These are phyloP conservation scores for Fusarium lyarnte DNA, from an alignment of 2,329 filamentous ascomycete species.

Conservation along the genomic window DNA sequence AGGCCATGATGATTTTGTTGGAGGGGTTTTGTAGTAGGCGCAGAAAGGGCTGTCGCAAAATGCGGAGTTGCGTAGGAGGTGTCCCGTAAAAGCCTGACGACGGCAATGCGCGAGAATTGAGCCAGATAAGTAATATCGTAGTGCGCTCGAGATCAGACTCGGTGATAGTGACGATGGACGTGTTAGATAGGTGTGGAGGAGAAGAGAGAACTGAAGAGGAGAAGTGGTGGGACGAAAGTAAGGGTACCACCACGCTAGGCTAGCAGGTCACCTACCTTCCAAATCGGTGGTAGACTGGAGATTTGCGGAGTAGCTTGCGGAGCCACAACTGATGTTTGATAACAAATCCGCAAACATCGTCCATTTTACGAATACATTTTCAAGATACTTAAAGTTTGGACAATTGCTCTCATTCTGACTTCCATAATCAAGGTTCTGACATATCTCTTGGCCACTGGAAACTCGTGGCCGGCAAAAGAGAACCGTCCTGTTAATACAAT, in stretches of 20 bases:
- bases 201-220: conserved; percentile 18
- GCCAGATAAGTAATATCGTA: conserved; percentile 6
- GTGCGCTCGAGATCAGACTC: conserved; percentile 8
- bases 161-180: conserved; percentile 2
- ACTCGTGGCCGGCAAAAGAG: neutral
- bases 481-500: neutral
- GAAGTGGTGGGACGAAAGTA: conserved; percentile 17
- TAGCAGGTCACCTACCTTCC: conserved; percentile 38
- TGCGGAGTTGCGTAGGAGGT: neutral
- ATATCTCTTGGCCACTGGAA: neutral
- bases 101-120: neutral
- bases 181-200: conserved; percentile 9
- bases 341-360: neutral
- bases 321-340: neutral
- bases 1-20: conserved; percentile 42
- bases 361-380: neutral
- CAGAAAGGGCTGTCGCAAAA: conserved; percentile 22
- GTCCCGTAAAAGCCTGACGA: neutral
- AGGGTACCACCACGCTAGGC: conserved; percentile 14
- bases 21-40: conserved; percentile 19
- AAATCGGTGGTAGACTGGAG: conserved; percentile 39
- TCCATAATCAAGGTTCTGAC: neutral
- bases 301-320: conserved; percentile 3
- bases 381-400: neutral
- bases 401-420: neutral